Evolutionary conservation across 23 red algal species (phyloP), one percentile per base, ranked within the genome.

Genomic region (Pyropia haitanensis): DNA sequence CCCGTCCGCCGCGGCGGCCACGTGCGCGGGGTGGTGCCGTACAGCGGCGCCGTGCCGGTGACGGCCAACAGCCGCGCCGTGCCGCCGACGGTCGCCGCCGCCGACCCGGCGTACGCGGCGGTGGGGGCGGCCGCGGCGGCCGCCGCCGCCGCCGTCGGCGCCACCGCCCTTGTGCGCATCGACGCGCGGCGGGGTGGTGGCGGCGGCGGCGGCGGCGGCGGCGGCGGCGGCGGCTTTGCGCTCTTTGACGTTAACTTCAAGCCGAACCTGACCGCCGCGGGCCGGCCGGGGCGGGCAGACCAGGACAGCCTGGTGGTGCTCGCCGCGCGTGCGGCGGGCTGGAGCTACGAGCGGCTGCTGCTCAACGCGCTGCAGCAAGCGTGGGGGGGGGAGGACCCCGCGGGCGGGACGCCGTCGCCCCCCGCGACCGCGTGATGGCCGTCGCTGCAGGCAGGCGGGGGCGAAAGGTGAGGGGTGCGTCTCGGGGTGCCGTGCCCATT

Each of bases 251-350:
- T 64, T 14, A 64, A 64, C 20, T 34, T 27, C 16, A 64, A 64
- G 60, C 60, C 60, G 2, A 64, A 64, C 7, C 16, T 64, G 60
- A 64, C 60, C 30, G 60, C 29, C 44, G 30, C 60, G 29, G 60
- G 60, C 5, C 30, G 60, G 44, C 60, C 60, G 44, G 60, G 60
- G 60, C 30, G 60, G 44, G 60, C 20, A 18, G 60, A 64, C 44
- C 60, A 64, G 60, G 60, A 64, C 18, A 64, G 60, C 60, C 44
- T 64, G 44, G 44, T 39, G 18, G 60, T 64, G 29, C 30, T 64
- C 29, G 60, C 60, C 20, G 60, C 60, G 18, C 30, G 18, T 2
- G 60, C 60, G 18, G 60, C 44, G 30, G 60, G 60, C 3, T 64
- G 60, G 60, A 64, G 18, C 18, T 64, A 64, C 20, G 18, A 34